Conservation (phyloP, 2,329 filamentous ascomycete genomes). For the Sphaerulina vaccinii region DNA sequence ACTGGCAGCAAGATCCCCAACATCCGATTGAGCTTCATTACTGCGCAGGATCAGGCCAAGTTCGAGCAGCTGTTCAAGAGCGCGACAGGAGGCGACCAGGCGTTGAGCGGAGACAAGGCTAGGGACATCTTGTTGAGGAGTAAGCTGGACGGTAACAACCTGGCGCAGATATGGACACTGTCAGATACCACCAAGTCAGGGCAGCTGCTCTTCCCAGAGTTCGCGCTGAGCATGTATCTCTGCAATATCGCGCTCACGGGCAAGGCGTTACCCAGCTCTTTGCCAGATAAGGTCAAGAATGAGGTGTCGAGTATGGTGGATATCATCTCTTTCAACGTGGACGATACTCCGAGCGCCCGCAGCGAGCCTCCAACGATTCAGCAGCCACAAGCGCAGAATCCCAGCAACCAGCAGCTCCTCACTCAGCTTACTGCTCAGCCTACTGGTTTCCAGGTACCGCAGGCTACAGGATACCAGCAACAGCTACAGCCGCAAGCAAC, state of each 20-base stretch:
- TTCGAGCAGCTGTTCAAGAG: slow-evolving; percentile 98
- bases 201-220: slow-evolving; percentile 94
- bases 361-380: slow-evolving; percentile 54
- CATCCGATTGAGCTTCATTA: slow-evolving; percentile 93
- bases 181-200: slow-evolving; percentile 95
- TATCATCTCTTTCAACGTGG: slow-evolving; percentile 93
- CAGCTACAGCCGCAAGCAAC: slow-evolving; percentile 54
- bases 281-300: slow-evolving; percentile 88
- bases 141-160: slow-evolving; percentile 77
- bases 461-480: slow-evolving; percentile 53
- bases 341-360: slow-evolving; percentile 61
- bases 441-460: slow-evolving; percentile 56
- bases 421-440: slow-evolving; percentile 56
- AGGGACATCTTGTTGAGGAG: slow-evolving; percentile 86
- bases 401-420: slow-evolving; percentile 65
- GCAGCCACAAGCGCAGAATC: slow-evolving; percentile 59
- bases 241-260: slow-evolving; percentile 91
- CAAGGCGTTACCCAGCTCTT: slow-evolving; percentile 68
- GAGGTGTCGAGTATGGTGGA: slow-evolving; percentile 99
- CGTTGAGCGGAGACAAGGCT: slow-evolving; percentile 88
- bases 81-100: slow-evolving; percentile 78
- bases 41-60: slow-evolving; percentile 88
- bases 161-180: slow-evolving; percentile 93
- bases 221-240: slow-evolving; percentile 96
- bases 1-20: slow-evolving; percentile 81